Percentiles rank a stretch among this genome's conserved stretches.
These are phyloP conservation scores for Cylindrotheca closterium DNA, from an alignment of 108 stramenopile genomes.

Conservation along the genomic window DNA sequence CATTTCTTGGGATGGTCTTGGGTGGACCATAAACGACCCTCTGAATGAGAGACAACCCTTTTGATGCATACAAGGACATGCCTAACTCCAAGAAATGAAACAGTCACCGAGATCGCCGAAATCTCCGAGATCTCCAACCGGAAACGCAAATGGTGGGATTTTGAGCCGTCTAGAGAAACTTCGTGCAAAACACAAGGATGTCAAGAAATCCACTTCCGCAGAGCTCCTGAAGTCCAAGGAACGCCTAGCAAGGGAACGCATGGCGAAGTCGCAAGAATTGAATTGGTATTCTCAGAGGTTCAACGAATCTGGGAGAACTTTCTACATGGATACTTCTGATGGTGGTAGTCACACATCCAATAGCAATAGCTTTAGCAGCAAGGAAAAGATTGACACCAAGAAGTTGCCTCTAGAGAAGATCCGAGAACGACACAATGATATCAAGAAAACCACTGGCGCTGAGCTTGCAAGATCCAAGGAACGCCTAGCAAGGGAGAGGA, in stretches of 20 bases:
- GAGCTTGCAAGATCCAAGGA: not conserved
- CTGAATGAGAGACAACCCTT: no score
- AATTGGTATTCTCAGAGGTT: not conserved
- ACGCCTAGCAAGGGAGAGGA: not conserved
- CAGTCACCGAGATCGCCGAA: no score
- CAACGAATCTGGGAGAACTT: not conserved
- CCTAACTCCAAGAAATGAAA: no score
- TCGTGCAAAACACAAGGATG: not conserved
- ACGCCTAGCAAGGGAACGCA: not conserved
- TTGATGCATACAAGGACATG: no score
- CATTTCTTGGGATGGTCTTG: no score
- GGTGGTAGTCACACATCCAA: no score
- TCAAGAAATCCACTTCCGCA: not conserved
- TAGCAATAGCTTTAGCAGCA: no score
- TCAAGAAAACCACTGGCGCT: not conserved
- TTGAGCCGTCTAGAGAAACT: not conserved
- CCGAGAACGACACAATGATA: not conserved
- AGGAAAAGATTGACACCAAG: no score
- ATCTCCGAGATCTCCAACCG: not conserved
- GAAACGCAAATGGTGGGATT: not conserved
- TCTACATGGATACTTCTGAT: not conserved
- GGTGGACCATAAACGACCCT: no score
- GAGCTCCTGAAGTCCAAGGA: not conserved
- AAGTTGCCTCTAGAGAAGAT: not conserved
- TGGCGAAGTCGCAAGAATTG: no score